Conservation (phyloP, 2,329 filamentous ascomycete species). For the Talaromyces sp. region DNA sequence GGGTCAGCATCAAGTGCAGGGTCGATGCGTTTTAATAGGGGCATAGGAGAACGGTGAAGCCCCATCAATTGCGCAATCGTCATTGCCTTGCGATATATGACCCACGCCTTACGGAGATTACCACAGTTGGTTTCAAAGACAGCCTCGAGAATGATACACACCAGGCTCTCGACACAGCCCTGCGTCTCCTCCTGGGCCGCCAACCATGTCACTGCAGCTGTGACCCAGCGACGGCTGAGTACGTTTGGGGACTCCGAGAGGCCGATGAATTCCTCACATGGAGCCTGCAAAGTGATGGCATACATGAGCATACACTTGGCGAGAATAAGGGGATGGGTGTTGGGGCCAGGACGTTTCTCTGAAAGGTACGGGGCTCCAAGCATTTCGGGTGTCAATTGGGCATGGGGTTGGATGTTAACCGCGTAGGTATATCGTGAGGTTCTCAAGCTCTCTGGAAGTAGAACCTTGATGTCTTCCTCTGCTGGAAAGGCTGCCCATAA, state of each 20-base stretch:
- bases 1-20: constrained; percentile 10
- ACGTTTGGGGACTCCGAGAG: constrained; percentile 19
- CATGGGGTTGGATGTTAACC: constrained; percentile 12
- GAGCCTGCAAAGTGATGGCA: constrained; percentile 23
- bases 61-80: constrained; percentile 36
- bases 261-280: constrained; percentile 9
- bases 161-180: constrained; percentile 31
- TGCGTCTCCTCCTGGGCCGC: constrained; percentile 31
- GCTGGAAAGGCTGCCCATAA: constrained; percentile 16
- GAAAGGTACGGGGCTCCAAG: constrained; percentile 9
- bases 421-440: constrained; percentile 5
- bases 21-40: constrained; percentile 12
- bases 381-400: constrained; percentile 10
- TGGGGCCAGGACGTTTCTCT: constrained; percentile 8
- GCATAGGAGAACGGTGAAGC: constrained; percentile 23
- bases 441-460: constrained; percentile 12
- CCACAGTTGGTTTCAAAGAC: constrained; percentile 32
- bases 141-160: constrained; percentile 36
- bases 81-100: constrained; percentile 30
- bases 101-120: constrained; percentile 34
- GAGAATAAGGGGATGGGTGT: constrained; percentile 27
- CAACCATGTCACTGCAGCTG: constrained; percentile 22
- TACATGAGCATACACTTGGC: constrained; percentile 29
- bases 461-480: constrained; percentile 11
- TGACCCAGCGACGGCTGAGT: constrained; percentile 20